phyloP scores from a whole-genome alignment of 176 grass and related monocot species.

The Avena sativa region DNA sequence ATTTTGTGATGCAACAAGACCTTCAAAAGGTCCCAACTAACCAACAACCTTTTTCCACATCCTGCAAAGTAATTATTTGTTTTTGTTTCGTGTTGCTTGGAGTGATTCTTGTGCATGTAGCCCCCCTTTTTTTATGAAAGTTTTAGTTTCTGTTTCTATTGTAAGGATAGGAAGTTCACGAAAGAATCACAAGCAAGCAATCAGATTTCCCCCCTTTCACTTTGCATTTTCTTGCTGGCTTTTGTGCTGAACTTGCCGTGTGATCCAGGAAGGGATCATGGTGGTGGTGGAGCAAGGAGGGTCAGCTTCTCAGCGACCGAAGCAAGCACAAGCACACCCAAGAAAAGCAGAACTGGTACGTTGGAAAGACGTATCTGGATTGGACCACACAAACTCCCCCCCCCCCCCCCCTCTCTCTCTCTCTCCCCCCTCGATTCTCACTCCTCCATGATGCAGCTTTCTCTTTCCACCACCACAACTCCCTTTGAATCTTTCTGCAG shows the following conservation, averaged over 20 bases:
- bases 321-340: slow-evolving; percentile 58
- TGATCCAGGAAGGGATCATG: slow-evolving; percentile 51
- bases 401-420: not conserved
- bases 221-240: slow-evolving; percentile 27
- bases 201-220: slow-evolving; percentile 35
- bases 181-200: slow-evolving; percentile 47
- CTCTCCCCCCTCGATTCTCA: slow-evolving; percentile 36
- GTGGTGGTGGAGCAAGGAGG: slow-evolving; percentile 59
- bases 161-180: slow-evolving; percentile 43
- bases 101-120: slow-evolving; percentile 44
- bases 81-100: slow-evolving; percentile 22
- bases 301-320: slow-evolving; percentile 83
- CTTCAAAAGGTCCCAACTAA: slow-evolving; percentile 23
- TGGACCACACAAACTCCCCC: not conserved
- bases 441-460: slow-evolving; percentile 41
- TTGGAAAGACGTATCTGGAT: slow-evolving; percentile 53
- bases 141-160: slow-evolving; percentile 46
- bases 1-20: slow-evolving; percentile 29
- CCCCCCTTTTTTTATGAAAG: slow-evolving; percentile 31
- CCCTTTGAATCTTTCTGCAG: slow-evolving; percentile 49
- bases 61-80: not conserved
- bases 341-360: slow-evolving; percentile 95
- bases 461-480: slow-evolving; percentile 42
- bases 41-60: slow-evolving; percentile 40
- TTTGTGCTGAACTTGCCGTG: slow-evolving; percentile 41